Conservation (phyloP, 306 rosid genomes). For the Inga leiocalycina region DNA sequence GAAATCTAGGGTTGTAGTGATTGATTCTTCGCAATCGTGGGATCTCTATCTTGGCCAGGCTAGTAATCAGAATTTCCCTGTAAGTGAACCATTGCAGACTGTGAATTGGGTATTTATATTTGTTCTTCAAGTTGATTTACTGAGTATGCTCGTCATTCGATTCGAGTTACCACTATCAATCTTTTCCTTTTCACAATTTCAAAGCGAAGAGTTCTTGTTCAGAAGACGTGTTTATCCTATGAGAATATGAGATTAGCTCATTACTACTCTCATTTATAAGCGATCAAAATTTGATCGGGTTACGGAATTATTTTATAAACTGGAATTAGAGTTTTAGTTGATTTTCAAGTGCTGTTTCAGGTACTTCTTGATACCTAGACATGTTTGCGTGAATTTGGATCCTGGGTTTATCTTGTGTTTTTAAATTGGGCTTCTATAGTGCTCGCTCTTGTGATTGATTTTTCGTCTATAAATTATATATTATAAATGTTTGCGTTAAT, state of each 20-base stretch:
- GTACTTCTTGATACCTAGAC: neutral
- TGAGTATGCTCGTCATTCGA: neutral
- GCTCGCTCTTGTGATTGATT: neutral
- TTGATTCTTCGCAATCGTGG: constrained; percentile 82
- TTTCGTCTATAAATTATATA: constrained; percentile 1
- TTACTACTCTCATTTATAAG: neutral
- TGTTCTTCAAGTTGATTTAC: neutral
- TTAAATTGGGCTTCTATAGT: neutral
- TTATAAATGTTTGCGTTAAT: neutral
- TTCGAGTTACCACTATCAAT: neutral
- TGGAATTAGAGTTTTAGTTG: constrained; percentile 9
- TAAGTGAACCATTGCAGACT: constrained; percentile 39
- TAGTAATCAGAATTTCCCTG: constrained; percentile 59
- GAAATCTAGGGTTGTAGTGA: constrained; percentile 55
- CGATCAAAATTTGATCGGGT: neutral
- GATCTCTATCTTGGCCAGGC: constrained; percentile 53
- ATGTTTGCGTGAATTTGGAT: constrained; percentile 1
- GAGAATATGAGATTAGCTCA: neutral
- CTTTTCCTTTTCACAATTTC: neutral
- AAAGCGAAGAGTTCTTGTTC: neutral
- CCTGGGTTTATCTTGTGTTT: neutral
- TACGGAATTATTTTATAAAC: neutral
- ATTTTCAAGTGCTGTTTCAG: neutral
- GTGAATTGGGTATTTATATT: neutral
- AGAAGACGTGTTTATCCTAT: neutral